A percentile compares a stretch with the other conserved stretches of the same genome.
Conservation (phyloP, 495 filamentous ascomycete genomes). For the Neurospora hispaniola region DNA sequence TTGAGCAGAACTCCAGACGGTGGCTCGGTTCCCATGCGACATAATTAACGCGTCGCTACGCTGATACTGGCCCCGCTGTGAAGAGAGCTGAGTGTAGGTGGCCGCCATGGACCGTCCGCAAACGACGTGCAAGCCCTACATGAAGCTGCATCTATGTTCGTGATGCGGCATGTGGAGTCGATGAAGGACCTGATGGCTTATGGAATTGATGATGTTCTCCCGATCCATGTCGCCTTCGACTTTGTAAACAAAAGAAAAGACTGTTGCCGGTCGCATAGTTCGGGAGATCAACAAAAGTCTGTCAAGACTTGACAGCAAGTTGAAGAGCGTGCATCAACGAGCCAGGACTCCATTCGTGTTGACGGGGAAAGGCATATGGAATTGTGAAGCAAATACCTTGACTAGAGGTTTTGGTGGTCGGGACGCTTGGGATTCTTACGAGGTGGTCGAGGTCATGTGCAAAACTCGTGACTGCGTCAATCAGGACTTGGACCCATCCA, state of each 20-base stretch:
- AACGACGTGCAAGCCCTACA: not conserved
- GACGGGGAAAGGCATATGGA: not conserved
- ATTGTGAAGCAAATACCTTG: not conserved
- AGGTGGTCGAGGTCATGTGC: constrained; percentile 29
- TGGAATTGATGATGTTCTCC: not conserved
- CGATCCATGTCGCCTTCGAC: not conserved
- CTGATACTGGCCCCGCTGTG: not conserved
- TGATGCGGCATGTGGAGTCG: not conserved
- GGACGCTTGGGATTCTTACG: not conserved
- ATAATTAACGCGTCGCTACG: not conserved
- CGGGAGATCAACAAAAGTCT: not conserved
- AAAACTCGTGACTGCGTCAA: constrained; percentile 23
- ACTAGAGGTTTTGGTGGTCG: not conserved
- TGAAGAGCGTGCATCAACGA: not conserved
- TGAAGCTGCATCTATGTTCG: not conserved
- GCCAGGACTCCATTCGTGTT: not conserved
- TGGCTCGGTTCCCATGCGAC: not conserved
- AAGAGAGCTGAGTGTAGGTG: not conserved
- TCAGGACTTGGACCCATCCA: constrained; percentile 13
- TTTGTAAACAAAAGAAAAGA: not conserved
- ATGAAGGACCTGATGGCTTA: not conserved
- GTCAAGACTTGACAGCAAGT: not conserved
- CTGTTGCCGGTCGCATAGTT: not conserved
- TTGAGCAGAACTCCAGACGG: not conserved
- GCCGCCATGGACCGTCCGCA: not conserved